Evolutionary conservation across 257 asterid genomes (phyloP), one percentile per base, ranked within the genome.

Genomic region (Solanum piurae): DNA sequence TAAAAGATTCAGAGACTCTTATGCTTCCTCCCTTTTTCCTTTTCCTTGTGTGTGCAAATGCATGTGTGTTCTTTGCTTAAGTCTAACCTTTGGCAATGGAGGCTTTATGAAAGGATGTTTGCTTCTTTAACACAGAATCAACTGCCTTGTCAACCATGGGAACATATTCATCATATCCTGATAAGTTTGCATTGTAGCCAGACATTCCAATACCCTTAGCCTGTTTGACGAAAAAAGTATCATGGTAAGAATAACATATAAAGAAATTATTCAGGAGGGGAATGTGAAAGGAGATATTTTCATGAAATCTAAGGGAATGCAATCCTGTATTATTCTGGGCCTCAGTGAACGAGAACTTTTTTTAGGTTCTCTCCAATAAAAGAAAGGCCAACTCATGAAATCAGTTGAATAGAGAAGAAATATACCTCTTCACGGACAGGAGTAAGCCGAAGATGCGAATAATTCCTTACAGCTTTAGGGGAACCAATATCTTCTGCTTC

Each of bases 81-180:
- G 33, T 80, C 66, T 58, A 77, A 94, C 98, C 98, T 94, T 91
- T 91, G 89, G 95, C 68, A 85, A 83, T 77, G 88, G 68, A 2
- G 33, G 86, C 86, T 69, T 88, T 91, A 87, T 90, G 90, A 13
- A 93, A 89, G 76, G 89, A 49, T 75, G 90, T 88, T 86, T 86
- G 95, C 88, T 91, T 94, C 91, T 93, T 93, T 89, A 91, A 91
- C 76, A 89, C 95, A 88, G 98, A 92, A 91, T 93, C 96, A 89
- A 94, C 96, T 62, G 95, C 96, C 92, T 94, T 94, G 93, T 94
- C 98, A 66, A 94, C 98, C 94, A 94, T 94, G 74, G 98, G 98
- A 80, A 94, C 95, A 92, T 92, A 93, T 90, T 94, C 98, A 88
- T 93, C 96, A 73, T 94, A 94, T 90, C 95, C 95, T 34, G 93